phyloP scores from a whole-genome alignment of 2,329 filamentous ascomycete genomes.

The Fusarium abutilonis region DNA sequence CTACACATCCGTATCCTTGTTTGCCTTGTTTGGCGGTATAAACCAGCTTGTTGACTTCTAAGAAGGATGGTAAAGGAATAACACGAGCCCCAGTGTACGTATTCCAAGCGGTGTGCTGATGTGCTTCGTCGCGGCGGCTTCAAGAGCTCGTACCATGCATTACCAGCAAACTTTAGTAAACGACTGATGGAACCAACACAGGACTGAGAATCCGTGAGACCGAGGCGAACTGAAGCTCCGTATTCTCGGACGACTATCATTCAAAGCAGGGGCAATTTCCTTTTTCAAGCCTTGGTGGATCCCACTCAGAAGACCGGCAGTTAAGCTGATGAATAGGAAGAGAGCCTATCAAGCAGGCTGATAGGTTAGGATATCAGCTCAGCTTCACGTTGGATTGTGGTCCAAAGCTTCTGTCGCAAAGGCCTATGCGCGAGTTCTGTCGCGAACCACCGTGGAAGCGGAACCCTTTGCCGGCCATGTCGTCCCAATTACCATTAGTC shows the following conservation, averaged over 20 bases:
- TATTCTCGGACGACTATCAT: slow-evolving; percentile 33
- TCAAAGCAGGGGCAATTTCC: slow-evolving; percentile 33
- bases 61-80: not conserved
- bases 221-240: slow-evolving; percentile 33
- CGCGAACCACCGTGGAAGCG: slow-evolving; percentile 46
- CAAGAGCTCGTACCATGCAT: not conserved
- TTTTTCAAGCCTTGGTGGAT: slow-evolving; percentile 31
- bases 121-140: not conserved
- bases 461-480: slow-evolving; percentile 46
- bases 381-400: slow-evolving; percentile 23
- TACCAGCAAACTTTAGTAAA: not conserved
- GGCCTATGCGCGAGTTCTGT: slow-evolving; percentile 32
- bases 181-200: slow-evolving; percentile 12
- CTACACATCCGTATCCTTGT: not conserved
- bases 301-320: slow-evolving; percentile 37
- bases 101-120: not conserved
- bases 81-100: not conserved
- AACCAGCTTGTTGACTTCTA: not conserved
- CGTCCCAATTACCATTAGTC: slow-evolving; percentile 33
- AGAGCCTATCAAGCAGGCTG: slow-evolving; percentile 33
- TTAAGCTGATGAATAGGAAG: slow-evolving; percentile 38
- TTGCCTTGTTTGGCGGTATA: not conserved
- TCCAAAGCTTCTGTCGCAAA: slow-evolving; percentile 30
- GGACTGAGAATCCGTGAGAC: slow-evolving; percentile 12
- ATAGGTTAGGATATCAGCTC: slow-evolving; percentile 37